Evolutionary conservation across 805 yeast genomes (phyloP), one percentile per base, ranked within the genome.

Genomic region (Wickerhamomyces xylosicus): DNA sequence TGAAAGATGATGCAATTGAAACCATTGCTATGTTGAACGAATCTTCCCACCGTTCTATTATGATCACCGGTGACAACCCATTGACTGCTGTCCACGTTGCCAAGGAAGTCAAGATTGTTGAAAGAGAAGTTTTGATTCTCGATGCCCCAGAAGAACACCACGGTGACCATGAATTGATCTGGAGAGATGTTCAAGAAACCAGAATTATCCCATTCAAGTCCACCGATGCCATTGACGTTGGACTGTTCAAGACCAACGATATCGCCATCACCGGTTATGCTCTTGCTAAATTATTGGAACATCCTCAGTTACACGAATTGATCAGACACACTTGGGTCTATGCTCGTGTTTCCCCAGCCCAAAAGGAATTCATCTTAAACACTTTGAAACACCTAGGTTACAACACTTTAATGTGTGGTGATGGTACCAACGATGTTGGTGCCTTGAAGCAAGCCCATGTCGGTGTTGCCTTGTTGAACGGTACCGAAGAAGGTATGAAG

Each of bases 371-470:
- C 49, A 79, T 92, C 51, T 69, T 92, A 53, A 80, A 78, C 45
- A 74, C 87, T 31, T 74, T 85, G 59, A 92, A 90, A 61, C 79
- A 77, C 45, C 72, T 85, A 58, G 96, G 96, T 19, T 92, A 90
- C 63, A 82, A 77, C 56, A 92, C 97, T 19, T 72, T 92, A 52
- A 92, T 92, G 98, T 92, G 98, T 64, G 98, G 98, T 70, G 98
- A 92, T 64, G 98, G 98, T 64, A 92, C 98, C n/a, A 92, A 92
- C 58, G 98, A 92, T 69, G 98, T 92, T 37, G 98, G 98, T 62
- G 98, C 98, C 39, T 74, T 92, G 64, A 92, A 92, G 62, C 97
- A 92, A 67, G 97, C 98, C 2, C 95, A 92, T 56, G 82, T 92
- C 56, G 98, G 98, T 69, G 85, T 92, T 58, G 98, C 98, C n/a